Evolutionary conservation across 805 yeast species (phyloP), one percentile per base, ranked within the genome.

Genomic region (Lipomyces spencermartinsiae): DNA sequence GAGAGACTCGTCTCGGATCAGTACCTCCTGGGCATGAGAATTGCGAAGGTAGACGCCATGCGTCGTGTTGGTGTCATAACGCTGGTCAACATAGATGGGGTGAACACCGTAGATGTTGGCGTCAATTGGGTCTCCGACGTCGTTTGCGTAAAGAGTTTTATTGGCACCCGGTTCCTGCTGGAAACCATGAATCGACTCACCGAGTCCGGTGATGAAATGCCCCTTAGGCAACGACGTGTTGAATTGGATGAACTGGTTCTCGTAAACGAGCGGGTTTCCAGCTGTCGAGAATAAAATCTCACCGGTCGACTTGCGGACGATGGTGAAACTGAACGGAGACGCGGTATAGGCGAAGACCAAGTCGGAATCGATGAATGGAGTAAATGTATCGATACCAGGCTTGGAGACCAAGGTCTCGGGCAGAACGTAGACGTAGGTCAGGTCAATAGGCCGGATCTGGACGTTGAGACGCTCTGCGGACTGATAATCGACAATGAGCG

Each of bases 21-120:
- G 37, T 5, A 78, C 75, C 64, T 78, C 80, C 37, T 78, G 80
- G 14, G 74, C 73, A 22, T 77, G 77, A 2, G 76, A 70, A 33
- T 78, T 75, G 68, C 79, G 72, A 74, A 78, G 76, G 64, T 74
- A 78, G 5, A 78, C 79, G 16, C 78, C 80, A 59, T 78, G 80
- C 9, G 79, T 66, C 19, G 74, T 66, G 49, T 72, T 68, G 37
- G 54, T 29, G 19, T 25, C 49, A 16, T 74, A 60, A 34, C 80
- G 62, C 64, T 77, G 76, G 61, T 78, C 80, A 37, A 76, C 65
- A 67, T 78, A 78, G 53, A 77, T 70, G 33, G 80, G 80, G 57
- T 78, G 80, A 8, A 74, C 74, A 39, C 80, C 80, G 67, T 78
- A 78, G 16, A 76, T 73, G 63, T 78, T 77, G 16, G 75, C 78